Evolutionary conservation across 768 basidiomycete species (phyloP).

Genomic region (Phaeolepiota aurea): DNA sequence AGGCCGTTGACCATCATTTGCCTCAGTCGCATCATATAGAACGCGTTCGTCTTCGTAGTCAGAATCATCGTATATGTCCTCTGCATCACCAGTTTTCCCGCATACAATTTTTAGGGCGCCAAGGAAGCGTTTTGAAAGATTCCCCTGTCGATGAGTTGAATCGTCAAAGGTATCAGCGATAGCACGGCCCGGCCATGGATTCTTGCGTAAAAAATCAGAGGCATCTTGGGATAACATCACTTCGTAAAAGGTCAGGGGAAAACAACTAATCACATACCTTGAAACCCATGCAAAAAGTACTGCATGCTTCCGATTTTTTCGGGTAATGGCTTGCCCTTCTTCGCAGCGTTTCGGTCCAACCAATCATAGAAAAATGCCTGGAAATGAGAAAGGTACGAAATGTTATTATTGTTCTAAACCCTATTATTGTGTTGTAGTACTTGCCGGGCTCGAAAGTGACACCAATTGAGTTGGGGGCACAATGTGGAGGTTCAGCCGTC

Average conservation of each 20-base stretch:
- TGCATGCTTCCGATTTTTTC: conserved; percentile 92
- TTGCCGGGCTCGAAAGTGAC: conserved; percentile 66
- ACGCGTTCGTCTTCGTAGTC: conserved; percentile 71
- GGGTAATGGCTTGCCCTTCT: conserved; percentile 77
- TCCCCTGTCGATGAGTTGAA: conserved; percentile 67
- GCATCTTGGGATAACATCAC: conserved; percentile 43
- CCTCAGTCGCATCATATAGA: conserved; percentile 60
- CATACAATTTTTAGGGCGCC: conserved; percentile 73
- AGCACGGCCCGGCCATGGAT: conserved; percentile 84
- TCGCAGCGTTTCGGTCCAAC: conserved; percentile 73
- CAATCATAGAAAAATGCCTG: conserved; percentile 92
- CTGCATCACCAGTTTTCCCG: conserved; percentile 71
- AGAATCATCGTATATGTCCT: conserved; percentile 59
- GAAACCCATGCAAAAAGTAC: conserved; percentile 77
- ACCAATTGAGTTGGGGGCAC: conserved; percentile 84
- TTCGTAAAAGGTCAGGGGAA: not conserved
- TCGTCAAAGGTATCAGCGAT: conserved; percentile 85
- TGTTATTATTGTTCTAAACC: too few relatives aligned
- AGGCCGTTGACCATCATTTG: conserved; percentile 41
- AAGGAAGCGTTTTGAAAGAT: conserved; percentile 57
- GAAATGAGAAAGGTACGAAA: conserved; percentile 2
- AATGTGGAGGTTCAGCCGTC: conserved; percentile 64
- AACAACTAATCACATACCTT: conserved; percentile 33
- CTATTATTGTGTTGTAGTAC: too few relatives aligned
- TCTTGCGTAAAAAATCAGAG: conserved; percentile 75